phyloP scores from a whole-genome alignment of 2,329 filamentous ascomycete species.

The Oidium heveae region DNA sequence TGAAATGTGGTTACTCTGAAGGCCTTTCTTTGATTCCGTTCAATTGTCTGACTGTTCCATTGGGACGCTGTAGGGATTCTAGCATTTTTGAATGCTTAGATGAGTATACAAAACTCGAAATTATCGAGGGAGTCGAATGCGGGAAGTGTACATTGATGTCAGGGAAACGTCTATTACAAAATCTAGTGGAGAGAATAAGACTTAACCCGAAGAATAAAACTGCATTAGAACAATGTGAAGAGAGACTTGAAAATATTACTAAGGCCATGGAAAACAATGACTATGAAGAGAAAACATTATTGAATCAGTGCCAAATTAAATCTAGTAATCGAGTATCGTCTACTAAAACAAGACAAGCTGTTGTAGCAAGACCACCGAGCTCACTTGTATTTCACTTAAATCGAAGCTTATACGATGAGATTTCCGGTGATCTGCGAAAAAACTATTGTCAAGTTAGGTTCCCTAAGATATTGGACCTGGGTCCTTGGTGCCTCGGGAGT shows the following conservation, averaged over 20 bases:
- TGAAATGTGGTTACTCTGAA: slow-evolving; percentile 63
- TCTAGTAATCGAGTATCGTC: slow-evolving; percentile 44
- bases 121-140: slow-evolving; percentile 76
- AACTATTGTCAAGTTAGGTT: slow-evolving; percentile 63
- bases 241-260: slow-evolving; percentile 39
- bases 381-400: slow-evolving; percentile 75
- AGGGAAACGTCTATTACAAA: slow-evolving; percentile 21
- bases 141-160: slow-evolving; percentile 64
- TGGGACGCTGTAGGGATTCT: slow-evolving; percentile 39
- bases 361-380: slow-evolving; percentile 58
- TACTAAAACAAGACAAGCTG: slow-evolving; percentile 75
- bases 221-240: slow-evolving; percentile 15
- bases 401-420: slow-evolving; percentile 70
- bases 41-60: slow-evolving; percentile 71
- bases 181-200: slow-evolving; percentile 20
- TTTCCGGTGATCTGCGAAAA: slow-evolving; percentile 55
- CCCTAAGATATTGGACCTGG: slow-evolving; percentile 47
- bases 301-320: slow-evolving; percentile 37
- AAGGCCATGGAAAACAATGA: slow-evolving; percentile 54
- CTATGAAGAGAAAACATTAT: slow-evolving; percentile 44
- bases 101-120: slow-evolving; percentile 62
- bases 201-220: slow-evolving; percentile 8
- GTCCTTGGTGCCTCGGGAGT: slow-evolving; percentile 62
- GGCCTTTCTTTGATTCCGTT: slow-evolving; percentile 79
- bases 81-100: slow-evolving; percentile 58